phyloP scores from a whole-genome alignment of 441 rosid genomes.

The Adansonia madagascariensis region DNA sequence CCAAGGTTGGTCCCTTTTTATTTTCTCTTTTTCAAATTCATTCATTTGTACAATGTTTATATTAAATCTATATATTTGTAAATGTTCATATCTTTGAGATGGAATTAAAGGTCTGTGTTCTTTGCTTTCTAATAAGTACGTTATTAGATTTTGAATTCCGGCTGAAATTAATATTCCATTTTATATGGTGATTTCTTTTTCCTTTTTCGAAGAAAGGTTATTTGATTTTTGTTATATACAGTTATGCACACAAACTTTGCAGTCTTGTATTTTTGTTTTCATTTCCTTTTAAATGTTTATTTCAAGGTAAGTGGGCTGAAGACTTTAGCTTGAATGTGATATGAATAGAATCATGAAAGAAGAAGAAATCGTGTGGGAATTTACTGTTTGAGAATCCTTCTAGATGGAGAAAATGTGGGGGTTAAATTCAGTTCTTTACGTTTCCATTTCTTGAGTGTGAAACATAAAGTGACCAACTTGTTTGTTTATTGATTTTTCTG shows the following conservation, averaged over 20 bases:
- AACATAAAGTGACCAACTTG: conserved; percentile 26
- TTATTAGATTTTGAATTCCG: conserved; percentile 2
- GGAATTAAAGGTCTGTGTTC: not conserved
- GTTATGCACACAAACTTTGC: not conserved
- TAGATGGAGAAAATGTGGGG: conserved; percentile 5
- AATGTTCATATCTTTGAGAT: conserved; percentile 1
- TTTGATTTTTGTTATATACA: not conserved
- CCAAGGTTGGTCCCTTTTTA: conserved; percentile 56
- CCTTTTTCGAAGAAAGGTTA: not conserved
- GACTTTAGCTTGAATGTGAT: not conserved
- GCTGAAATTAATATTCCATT: not conserved
- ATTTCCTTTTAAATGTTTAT: conserved; percentile 8
- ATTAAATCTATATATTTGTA: not conserved
- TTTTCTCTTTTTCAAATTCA: not conserved
- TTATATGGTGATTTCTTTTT: not conserved
- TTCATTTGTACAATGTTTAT: not conserved
- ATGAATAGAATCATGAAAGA: conserved; percentile 4
- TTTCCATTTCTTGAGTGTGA: conserved; percentile 24
- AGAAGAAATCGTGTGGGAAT: conserved; percentile 8
- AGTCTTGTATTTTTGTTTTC: conserved; percentile 9
- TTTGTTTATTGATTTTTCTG: conserved; percentile 33
- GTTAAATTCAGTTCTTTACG: conserved; percentile 1
- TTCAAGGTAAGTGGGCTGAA: conserved; percentile 12
- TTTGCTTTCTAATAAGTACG: not conserved
- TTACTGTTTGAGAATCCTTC: conserved; percentile 10